Percentiles rank a stretch among this genome's conserved stretches.
These are phyloP conservation scores for Isatis tinctoria DNA, from an alignment of 345 rosid species.

Conservation along the genomic window DNA sequence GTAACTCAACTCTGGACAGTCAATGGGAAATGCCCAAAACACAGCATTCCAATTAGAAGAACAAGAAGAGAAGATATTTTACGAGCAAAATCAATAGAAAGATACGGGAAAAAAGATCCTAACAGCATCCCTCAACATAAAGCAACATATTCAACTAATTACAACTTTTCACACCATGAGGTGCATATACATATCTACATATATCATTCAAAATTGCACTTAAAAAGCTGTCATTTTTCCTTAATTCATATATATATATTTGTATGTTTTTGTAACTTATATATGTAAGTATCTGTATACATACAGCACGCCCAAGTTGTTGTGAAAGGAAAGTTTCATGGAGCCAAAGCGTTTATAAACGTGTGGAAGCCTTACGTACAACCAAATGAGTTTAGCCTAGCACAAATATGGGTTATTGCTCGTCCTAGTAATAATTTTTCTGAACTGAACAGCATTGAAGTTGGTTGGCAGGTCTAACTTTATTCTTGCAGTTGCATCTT, in stretches of 20 bases:
- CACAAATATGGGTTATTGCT: background rate
- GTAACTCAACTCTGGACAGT: no score
- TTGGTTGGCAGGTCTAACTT: constrained; percentile 12
- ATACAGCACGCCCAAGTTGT: background rate
- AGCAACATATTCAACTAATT: no score
- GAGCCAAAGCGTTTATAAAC: background rate
- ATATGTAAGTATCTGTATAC: background rate
- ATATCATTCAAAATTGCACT: no score
- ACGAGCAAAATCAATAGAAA: background rate
- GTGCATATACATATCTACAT: background rate
- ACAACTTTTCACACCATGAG: background rate
- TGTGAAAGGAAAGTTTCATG: background rate
- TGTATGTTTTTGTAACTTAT: background rate
- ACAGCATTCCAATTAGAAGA: no score
- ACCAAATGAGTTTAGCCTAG: background rate
- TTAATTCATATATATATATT: no score
- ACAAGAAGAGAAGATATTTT: no score
- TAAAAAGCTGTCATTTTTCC: no score
- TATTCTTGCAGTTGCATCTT: no score
- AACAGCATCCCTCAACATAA: background rate
- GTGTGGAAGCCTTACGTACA: background rate
- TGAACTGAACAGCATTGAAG: background rate
- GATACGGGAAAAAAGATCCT: background rate
- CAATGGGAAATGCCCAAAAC: no score
- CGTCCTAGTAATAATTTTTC: background rate